Evolutionary conservation across 2,329 filamentous ascomycete genomes (phyloP).

Genomic region (Epichloe sibirici): DNA sequence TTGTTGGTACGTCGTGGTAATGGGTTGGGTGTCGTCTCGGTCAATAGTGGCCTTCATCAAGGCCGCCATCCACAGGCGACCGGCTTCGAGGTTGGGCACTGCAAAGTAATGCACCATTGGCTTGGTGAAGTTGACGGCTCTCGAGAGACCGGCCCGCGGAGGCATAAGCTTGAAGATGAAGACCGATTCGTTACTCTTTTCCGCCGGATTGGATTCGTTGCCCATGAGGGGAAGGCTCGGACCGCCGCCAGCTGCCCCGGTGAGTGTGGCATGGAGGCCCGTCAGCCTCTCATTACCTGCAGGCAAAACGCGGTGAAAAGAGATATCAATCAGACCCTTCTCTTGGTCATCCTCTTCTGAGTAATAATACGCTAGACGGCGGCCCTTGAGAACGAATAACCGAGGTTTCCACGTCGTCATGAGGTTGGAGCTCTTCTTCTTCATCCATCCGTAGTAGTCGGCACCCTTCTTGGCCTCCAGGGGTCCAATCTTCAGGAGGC

Average conservation of each 20-base stretch:
- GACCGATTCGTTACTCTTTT: conserved; percentile 53
- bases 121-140: conserved; percentile 94
- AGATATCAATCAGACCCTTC: conserved; percentile 93
- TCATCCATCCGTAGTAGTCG: conserved; percentile 99
- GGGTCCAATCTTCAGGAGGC: conserved; percentile 69
- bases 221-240: conserved; percentile 45
- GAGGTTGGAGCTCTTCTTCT: conserved; percentile 90
- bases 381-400: conserved; percentile 86
- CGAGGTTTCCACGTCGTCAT: conserved; percentile 98
- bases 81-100: conserved; percentile 77
- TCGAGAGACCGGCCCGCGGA: conserved; percentile 72
- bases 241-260: conserved; percentile 56
- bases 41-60: conserved; percentile 99
- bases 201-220: conserved; percentile 23
- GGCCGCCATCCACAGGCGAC: conserved; percentile 94
- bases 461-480: conserved; percentile 73
- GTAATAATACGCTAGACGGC: conserved; percentile 91
- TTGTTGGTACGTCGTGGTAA: conserved; percentile 90
- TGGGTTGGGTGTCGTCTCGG: conserved; percentile 65
- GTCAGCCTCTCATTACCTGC: conserved; percentile 86
- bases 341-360: conserved; percentile 85
- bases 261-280: conserved; percentile 81
- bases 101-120: conserved; percentile 97
- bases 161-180: conserved; percentile 99
- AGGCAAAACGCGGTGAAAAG: conserved; percentile 89